Conservation (phyloP, 345 rosid genomes). For the Syzygium aromaticum region DNA sequence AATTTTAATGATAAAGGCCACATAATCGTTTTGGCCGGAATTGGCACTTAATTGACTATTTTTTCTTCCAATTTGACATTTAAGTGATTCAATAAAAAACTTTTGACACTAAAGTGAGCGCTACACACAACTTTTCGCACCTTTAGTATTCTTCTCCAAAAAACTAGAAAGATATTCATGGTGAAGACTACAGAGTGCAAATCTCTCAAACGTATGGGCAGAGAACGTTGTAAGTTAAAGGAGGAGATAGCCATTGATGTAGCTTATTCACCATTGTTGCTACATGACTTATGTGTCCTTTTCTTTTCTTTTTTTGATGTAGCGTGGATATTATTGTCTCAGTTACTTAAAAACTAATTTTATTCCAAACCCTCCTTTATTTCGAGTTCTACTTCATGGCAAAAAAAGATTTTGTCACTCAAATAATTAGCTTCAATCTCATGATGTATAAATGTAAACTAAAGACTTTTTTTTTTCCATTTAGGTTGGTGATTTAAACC, state of each 20-base stretch:
- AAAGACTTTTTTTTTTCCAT: neutral
- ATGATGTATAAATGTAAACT: neutral
- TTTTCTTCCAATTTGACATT: no score
- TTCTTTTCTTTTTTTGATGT: neutral
- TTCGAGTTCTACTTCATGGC: neutral
- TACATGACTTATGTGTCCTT: neutral
- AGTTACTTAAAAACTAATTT: neutral
- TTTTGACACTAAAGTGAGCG: no score
- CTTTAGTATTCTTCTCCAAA: neutral
- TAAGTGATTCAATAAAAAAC: no score
- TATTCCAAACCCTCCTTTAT: neutral
- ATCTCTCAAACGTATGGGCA: neutral
- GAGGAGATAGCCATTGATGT: neutral
- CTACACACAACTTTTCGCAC: no score
- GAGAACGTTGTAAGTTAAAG: neutral
- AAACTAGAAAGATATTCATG: neutral
- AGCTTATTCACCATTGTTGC: neutral
- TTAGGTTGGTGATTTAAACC: neutral
- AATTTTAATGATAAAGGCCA: no score
- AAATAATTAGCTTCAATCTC: neutral
- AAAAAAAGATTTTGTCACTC: neutral
- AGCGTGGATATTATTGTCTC: neutral
- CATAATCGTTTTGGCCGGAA: no score
- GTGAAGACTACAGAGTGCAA: neutral
- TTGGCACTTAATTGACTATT: no score